phyloP scores from a whole-genome alignment of 1,139 yeast genomes.

The Taiozyma onychis region DNA sequence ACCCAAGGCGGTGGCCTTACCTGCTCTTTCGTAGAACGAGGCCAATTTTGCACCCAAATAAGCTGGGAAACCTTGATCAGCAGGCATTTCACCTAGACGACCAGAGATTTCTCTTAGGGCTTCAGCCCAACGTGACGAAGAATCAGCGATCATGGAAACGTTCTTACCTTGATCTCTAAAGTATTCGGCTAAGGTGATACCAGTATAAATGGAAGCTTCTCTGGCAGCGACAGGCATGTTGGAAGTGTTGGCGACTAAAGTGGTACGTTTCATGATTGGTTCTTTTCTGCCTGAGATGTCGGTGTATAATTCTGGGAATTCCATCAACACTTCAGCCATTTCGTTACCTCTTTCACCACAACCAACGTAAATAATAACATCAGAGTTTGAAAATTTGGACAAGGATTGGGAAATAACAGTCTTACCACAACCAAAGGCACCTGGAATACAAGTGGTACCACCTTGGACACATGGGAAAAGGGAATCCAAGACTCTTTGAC shows the following conservation, averaged over 20 bases:
- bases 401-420: slow-evolving; percentile 97
- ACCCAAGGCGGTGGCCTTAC: slow-evolving; percentile 92
- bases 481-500: slow-evolving; percentile 97
- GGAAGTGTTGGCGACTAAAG: slow-evolving; percentile 96
- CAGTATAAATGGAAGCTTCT: slow-evolving; percentile 98
- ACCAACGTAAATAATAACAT: slow-evolving; percentile 90
- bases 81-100: slow-evolving; percentile 99
- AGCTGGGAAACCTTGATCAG: slow-evolving; percentile 99
- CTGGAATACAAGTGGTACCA: slow-evolving; percentile 99
- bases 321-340: slow-evolving; percentile 99
- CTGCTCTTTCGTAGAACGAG: slow-evolving; percentile 99
- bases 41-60: slow-evolving; percentile 98
- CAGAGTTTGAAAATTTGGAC: slow-evolving; percentile 96
- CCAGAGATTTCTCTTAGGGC: slow-evolving; percentile 99
- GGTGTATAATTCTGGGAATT: slow-evolving; percentile 94
- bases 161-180: slow-evolving; percentile 99
- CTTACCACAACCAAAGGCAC: slow-evolving; percentile 99
- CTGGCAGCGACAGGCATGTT: slow-evolving; percentile 99
- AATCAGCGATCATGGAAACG: slow-evolving; percentile 99
- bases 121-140: slow-evolving; percentile 99
- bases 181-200: slow-evolving; percentile 97
- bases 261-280: slow-evolving; percentile 99
- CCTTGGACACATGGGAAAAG: slow-evolving; percentile 99
- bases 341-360: slow-evolving; percentile 95
- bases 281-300: slow-evolving; percentile 91